Conservation (phyloP, 2,329 filamentous ascomycete genomes). For the Fusarium burgessii region DNA sequence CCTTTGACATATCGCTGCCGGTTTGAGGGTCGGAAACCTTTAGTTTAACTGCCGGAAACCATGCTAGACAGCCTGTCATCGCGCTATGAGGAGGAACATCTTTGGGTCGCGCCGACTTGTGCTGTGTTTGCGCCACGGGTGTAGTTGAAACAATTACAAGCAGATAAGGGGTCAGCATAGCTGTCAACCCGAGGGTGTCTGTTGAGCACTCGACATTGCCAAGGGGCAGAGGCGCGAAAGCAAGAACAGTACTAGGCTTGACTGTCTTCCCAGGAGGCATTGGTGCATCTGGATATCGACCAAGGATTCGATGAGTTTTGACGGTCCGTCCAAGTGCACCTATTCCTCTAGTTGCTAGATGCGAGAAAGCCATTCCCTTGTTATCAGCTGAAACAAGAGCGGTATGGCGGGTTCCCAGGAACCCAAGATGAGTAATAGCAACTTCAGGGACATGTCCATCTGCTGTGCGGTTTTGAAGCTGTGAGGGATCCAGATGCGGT, state of each 20-base stretch:
- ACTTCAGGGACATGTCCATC: constrained; percentile 87
- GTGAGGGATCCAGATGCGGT: constrained; percentile 75
- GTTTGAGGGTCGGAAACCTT: constrained; percentile 78
- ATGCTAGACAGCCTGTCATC: constrained; percentile 93
- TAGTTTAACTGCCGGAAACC: constrained; percentile 96
- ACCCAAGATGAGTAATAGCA: constrained; percentile 90
- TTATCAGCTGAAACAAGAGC: constrained; percentile 96
- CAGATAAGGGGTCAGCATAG: constrained; percentile 94
- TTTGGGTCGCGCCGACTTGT: constrained; percentile 91
- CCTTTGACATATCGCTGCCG: constrained; percentile 77
- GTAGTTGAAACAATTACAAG: constrained; percentile 98
- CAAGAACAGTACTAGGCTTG: constrained; percentile 94
- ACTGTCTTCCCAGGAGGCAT: constrained; percentile 73
- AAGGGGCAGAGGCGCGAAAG: constrained; percentile 88
- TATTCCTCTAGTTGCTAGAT: constrained; percentile 90
- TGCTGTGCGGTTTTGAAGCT: constrained; percentile 72
- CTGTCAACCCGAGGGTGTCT: constrained; percentile 89
- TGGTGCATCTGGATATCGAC: constrained; percentile 83
- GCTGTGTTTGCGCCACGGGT: constrained; percentile 93
- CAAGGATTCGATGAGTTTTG: constrained; percentile 90
- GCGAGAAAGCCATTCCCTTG: constrained; percentile 97
- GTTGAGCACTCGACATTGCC: constrained; percentile 94
- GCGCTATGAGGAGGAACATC: constrained; percentile 90
- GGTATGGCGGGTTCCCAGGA: constrained; percentile 92
- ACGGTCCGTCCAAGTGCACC: constrained; percentile 87